Base-by-base conservation (phyloP, 768 basidiomycete genomes). In the Lentinula aciculospora region DNA sequence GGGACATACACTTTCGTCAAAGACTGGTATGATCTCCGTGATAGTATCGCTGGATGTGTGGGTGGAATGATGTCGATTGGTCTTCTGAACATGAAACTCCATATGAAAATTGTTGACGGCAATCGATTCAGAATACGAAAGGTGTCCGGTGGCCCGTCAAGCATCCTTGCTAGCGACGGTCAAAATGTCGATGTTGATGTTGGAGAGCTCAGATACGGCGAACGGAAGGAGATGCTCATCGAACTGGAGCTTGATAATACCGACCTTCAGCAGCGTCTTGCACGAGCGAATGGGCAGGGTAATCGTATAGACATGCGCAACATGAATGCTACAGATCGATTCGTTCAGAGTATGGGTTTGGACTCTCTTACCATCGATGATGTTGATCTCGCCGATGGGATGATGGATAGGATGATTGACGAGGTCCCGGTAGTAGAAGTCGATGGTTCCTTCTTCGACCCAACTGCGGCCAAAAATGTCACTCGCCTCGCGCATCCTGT, bases 1-100 rank as follows among this genome's bases (percentile, higher is more conserved):
- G 97, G 97, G 25, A 97, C 94, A 28, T 98, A 98, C 74, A 98
- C 95, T 3, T 99, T 97, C 65, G 94, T 98, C 60, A 92, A 91
- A 72, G 96, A 97, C 68, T 98, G 95, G 90, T 95, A 98, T 69
- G 92, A 98, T 69, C 84, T 98, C 29, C 86, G 92, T 23, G 86
- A 89, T 65, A 90, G 94, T 61, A 80, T 99, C 31, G 93, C 95
- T 4, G 97, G 97, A 4, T 94, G 93, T 67, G 80, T 98, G 15
- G 97, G 96, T 4, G 96, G 95, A 1, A 89, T 98, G 85, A 90
- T 98, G 87, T 92, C 90, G 28, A 94, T 98, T 61, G 97, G 92
- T 1, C 71, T 97, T 58, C 77, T 90, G 57, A 88, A 90, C 70
- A 92, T 98, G 89, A 95, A 94, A 73, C 78, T 99, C 13, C 95